Conservation (phyloP, 1,139 yeast species). For the Yamadazyma dushanensis region DNA sequence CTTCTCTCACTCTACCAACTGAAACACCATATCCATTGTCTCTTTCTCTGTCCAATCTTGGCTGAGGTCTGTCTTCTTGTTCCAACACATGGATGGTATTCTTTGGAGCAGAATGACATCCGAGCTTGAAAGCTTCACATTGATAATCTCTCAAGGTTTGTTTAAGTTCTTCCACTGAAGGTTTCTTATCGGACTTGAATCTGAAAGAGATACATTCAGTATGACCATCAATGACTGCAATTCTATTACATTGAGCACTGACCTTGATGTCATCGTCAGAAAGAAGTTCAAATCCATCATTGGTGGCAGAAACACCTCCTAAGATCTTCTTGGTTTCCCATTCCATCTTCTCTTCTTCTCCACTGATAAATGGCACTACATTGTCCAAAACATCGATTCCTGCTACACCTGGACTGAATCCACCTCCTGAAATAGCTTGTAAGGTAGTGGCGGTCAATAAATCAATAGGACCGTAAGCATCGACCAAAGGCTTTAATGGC, state of each 20-base stretch:
- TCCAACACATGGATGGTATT: conserved; percentile 90
- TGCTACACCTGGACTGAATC: conserved; percentile 96
- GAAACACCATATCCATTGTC: conserved; percentile 94
- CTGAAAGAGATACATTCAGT: conserved; percentile 90
- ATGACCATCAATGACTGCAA: conserved; percentile 97
- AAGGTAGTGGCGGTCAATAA: conserved; percentile 85
- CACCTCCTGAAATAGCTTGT: conserved; percentile 98
- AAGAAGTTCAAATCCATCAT: conserved; percentile 60
- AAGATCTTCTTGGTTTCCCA: conserved; percentile 97
- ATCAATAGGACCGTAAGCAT: conserved; percentile 85
- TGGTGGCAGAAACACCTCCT: conserved; percentile 58
- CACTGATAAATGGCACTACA: conserved; percentile 89
- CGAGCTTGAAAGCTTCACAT: conserved; percentile 79
- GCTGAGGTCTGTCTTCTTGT: conserved; percentile 94
- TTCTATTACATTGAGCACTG: conserved; percentile 96
- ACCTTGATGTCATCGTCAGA: conserved; percentile 75
- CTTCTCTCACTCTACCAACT: conserved; percentile 93
- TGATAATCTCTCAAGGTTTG: conserved; percentile 66
- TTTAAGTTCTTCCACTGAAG: conserved; percentile 79
- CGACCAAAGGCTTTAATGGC: conserved; percentile 90
- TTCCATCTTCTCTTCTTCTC: conserved; percentile 98
- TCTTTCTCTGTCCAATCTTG: conserved; percentile 94
- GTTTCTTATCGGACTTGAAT: conserved; percentile 81
- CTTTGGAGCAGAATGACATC: conserved; percentile 91
- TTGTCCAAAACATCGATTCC: conserved; percentile 94